Base-by-base conservation (phyloP, 352 stramenopile species). In the Pythium guiyangense region DNA sequence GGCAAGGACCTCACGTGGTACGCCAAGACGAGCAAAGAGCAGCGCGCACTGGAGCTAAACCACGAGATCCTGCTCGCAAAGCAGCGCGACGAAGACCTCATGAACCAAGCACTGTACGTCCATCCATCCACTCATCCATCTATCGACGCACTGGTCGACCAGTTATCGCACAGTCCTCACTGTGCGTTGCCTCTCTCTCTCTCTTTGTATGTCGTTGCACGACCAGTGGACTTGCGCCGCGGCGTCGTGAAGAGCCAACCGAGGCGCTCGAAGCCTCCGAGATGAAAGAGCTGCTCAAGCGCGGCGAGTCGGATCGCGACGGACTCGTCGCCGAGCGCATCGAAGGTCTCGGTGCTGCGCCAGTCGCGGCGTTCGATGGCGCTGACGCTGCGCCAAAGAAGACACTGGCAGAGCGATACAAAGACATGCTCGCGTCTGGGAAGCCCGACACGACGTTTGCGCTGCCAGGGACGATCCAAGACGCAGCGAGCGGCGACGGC, bases 1-100 rank as follows among this genome's bases (percentile, higher is more conserved):
- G 74, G 82, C 11, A 96, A 96, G 53, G 90, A 97, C 66, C 64
- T 97, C 11, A 81, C 82, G 58, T 97, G 89, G 89, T 97, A 96
- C 57, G 71, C 77, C 14, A 97, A 96, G 63, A 62, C 70, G 15
- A 89, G 63, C 54, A 86, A 81, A 29, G 66, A 67, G 17, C 58
- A 89, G 58, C 65, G 80, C 26, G 70, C 68, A 1, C 75, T 71
- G 25, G 74, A 79, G 18, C 59, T 91, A 25, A 62, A 82, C 39
- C 47, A 73, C 8, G 88, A 97, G 64, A 66, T 92, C 40, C 67
- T 71, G 35, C 57, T 88, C 12, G 76, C 89, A 31, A 90, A 88
- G 59, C 77, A 94, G 60, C 72, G 79, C 12, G 89, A 97, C 63
- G 82, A 96, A 57, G 88, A 96, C 31, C 68, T 96, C 40, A 94